Conservation (phyloP, 441 rosid species). For the Adansonia grandidieri region DNA sequence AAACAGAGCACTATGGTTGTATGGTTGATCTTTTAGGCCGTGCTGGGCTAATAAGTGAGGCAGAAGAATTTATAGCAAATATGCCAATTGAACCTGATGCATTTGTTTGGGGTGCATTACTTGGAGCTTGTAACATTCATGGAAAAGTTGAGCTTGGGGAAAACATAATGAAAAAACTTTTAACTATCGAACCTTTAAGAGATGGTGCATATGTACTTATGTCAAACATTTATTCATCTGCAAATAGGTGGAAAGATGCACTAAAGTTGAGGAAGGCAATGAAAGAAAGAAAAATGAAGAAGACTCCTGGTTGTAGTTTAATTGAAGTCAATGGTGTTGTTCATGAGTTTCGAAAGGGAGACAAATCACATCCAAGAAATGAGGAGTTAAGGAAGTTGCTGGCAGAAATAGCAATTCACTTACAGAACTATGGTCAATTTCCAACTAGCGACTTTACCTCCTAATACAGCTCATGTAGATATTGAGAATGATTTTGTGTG, state of each 20-base stretch:
- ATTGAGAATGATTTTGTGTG: neutral
- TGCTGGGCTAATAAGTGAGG: slow-evolving; percentile 36
- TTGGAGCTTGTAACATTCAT: slow-evolving; percentile 42
- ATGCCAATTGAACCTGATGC: slow-evolving; percentile 39
- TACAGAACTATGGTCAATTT: slow-evolving; percentile 15
- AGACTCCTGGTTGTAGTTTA: slow-evolving; percentile 39
- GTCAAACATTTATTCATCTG: slow-evolving; percentile 41
- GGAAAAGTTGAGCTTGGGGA: slow-evolving; percentile 38
- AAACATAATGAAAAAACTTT: slow-evolving; percentile 25
- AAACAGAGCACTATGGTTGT: slow-evolving; percentile 43
- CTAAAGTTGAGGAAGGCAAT: slow-evolving; percentile 36
- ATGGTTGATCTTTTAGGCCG: slow-evolving; percentile 40
- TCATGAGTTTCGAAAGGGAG: slow-evolving; percentile 38
- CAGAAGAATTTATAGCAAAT: slow-evolving; percentile 27
- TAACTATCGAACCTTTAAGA: slow-evolving; percentile 30
- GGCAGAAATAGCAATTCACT: slow-evolving; percentile 25
- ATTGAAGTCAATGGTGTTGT: slow-evolving; percentile 33
- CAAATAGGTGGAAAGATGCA: slow-evolving; percentile 38
- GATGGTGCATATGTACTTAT: slow-evolving; percentile 36
- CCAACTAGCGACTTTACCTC: neutral
- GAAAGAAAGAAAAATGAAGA: slow-evolving; percentile 37
- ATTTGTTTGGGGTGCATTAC: slow-evolving; percentile 41
- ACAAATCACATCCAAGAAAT: slow-evolving; percentile 34
- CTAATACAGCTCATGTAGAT: neutral
- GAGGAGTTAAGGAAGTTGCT: slow-evolving; percentile 32